Evolutionary conservation across 495 filamentous ascomycete species (phyloP).

Genomic region (Annulohypoxylon moriforme): DNA sequence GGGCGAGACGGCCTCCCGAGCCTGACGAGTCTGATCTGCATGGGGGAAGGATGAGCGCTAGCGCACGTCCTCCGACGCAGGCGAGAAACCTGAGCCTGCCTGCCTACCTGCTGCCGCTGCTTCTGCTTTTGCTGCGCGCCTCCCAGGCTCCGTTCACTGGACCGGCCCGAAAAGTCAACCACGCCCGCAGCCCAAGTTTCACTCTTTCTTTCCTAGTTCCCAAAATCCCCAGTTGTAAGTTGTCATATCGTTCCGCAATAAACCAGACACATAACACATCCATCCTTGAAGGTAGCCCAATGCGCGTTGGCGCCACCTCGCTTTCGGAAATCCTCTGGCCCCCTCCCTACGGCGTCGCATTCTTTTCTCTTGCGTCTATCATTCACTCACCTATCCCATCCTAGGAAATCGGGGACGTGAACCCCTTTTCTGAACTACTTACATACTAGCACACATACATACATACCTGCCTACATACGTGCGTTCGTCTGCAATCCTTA

Average conservation of each 20-base stretch:
- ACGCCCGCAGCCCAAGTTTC: not conserved
- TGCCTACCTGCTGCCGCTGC: not conserved
- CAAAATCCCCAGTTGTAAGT: too few relatives aligned
- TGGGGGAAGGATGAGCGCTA: slow-evolving; percentile 32
- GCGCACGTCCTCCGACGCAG: slow-evolving; percentile 34
- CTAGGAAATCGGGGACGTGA: not conserved
- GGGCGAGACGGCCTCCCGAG: slow-evolving; percentile 17
- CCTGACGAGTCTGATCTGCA: slow-evolving; percentile 36
- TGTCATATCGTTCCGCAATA: not conserved
- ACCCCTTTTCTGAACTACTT: too few relatives aligned
- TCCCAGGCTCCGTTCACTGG: slow-evolving; percentile 12
- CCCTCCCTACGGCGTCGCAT: slow-evolving; percentile 13
- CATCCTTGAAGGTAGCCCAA: slow-evolving; percentile 15
- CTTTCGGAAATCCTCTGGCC: not conserved
- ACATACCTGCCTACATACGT: not conserved
- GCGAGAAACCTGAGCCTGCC: slow-evolving; percentile 12
- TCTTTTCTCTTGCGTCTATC: not conserved
- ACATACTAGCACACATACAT: too few relatives aligned
- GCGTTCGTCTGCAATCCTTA: not conserved
- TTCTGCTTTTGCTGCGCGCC: not conserved
- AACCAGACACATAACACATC: too few relatives aligned
- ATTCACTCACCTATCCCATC: slow-evolving; percentile 9
- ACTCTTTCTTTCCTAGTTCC: too few relatives aligned
- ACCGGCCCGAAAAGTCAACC: slow-evolving; percentile 25
- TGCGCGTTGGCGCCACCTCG: slow-evolving; percentile 11